A percentile compares a stretch with the other conserved stretches of the same genome.
Conservation (phyloP, 2,329 filamentous ascomycete species). For the Claviceps sorghi region DNA sequence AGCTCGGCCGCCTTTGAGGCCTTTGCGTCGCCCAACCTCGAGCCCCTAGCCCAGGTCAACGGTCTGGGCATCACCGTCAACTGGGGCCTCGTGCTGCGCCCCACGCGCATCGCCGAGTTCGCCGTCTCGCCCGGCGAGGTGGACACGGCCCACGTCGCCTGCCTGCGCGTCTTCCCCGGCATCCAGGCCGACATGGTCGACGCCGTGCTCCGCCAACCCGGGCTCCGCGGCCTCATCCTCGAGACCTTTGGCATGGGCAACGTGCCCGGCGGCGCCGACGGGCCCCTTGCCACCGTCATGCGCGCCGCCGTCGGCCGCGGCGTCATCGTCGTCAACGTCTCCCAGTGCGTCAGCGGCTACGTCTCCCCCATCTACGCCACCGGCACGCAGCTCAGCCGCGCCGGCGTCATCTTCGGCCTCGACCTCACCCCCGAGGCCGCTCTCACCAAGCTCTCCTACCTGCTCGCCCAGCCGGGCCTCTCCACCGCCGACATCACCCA, state of each 20-base stretch:
- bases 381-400: conserved; percentile 61
- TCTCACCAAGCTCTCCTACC: conserved; percentile 77
- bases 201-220: conserved; percentile 62
- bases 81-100: conserved; percentile 63
- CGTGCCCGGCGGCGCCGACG: conserved; percentile 68
- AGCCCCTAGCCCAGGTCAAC: conserved; percentile 67
- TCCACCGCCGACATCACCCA: conserved; percentile 49
- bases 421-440: conserved; percentile 85
- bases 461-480: conserved; percentile 55
- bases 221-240: conserved; percentile 65
- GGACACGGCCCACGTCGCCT: conserved; percentile 79
- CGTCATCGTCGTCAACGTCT: conserved; percentile 79
- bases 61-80: conserved; percentile 68
- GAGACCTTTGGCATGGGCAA: conserved; percentile 93
- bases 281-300: conserved; percentile 64
- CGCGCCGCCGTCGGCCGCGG: conserved; percentile 63
- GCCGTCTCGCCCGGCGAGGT: conserved; percentile 54
- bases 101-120: conserved; percentile 61
- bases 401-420: conserved; percentile 77
- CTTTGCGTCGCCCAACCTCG: conserved; percentile 76
- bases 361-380: conserved; percentile 68
- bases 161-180: conserved; percentile 78
- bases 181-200: conserved; percentile 91
- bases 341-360: conserved; percentile 69
- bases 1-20: conserved; percentile 76